A percentile compares a stretch with the other conserved stretches of the same genome.
Evolutionary conservation across 352 stramenopile species (phyloP).

Genomic region (Detonula confervacea): DNA sequence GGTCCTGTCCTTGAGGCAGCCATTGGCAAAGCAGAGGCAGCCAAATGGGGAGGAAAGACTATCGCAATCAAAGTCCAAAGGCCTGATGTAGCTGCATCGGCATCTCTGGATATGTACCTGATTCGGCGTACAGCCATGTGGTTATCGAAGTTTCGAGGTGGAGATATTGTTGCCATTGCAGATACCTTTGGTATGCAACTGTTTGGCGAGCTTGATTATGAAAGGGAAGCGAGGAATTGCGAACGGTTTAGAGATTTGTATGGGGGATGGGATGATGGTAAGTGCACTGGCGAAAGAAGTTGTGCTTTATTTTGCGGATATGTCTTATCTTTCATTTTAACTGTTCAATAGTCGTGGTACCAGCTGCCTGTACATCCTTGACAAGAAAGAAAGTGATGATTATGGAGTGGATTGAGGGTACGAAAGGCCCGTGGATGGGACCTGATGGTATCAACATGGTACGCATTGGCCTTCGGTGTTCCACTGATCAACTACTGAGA

Average conservation of each 20-base stretch:
- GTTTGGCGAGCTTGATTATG: slow-evolving; percentile 86
- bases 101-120: slow-evolving; percentile 87
- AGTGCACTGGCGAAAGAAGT: too few species aligned
- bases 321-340: too few species aligned
- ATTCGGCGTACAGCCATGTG: slow-evolving; percentile 82
- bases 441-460: slow-evolving; percentile 85
- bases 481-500: slow-evolving; percentile 86
- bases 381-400: slow-evolving; percentile 84
- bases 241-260: slow-evolving; percentile 82
- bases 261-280: slow-evolving; percentile 70
- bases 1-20: slow-evolving; percentile 70
- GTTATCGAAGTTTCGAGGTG: slow-evolving; percentile 81
- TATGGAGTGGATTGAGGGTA: slow-evolving; percentile 88
- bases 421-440: slow-evolving; percentile 85
- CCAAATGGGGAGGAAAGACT: slow-evolving; percentile 72
- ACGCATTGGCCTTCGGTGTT: slow-evolving; percentile 85
- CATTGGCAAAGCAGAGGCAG: slow-evolving; percentile 66
- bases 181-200: slow-evolving; percentile 87
- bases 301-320: too few species aligned
- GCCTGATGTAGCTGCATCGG: slow-evolving; percentile 82
- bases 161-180: slow-evolving; percentile 83
- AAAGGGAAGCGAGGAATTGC: slow-evolving; percentile 87
- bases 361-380: slow-evolving; percentile 61
- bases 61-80: slow-evolving; percentile 86
- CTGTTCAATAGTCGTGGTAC: slow-evolving; percentile 78